Conservation (phyloP, 345 rosid species). For the Turritis glabra region DNA sequence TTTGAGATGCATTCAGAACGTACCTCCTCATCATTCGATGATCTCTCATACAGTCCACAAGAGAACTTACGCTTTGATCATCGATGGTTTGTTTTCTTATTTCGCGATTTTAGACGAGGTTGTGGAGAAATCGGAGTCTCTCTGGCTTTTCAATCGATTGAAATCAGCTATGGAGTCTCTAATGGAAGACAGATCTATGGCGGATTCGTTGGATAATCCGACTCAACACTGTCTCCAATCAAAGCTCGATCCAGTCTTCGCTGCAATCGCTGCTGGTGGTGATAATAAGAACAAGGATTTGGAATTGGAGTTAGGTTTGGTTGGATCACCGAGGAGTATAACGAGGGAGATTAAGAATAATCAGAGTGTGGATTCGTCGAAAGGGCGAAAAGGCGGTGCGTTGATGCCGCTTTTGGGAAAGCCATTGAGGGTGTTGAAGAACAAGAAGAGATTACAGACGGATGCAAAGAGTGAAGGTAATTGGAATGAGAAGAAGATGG, state of each 20-base stretch:
- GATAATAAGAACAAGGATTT: background rate
- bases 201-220: slow-evolving; percentile 37
- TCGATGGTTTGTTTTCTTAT: slow-evolving; percentile 52
- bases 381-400: slow-evolving; percentile 33
- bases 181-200: slow-evolving; percentile 31
- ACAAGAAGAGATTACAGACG: slow-evolving; percentile 59
- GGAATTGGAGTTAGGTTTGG: slow-evolving; percentile 43
- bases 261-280: slow-evolving; percentile 34
- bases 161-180: slow-evolving; percentile 48
- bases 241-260: slow-evolving; percentile 47
- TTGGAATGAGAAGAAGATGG: slow-evolving; percentile 45
- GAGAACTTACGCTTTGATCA: slow-evolving; percentile 54
- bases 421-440: slow-evolving; percentile 55
- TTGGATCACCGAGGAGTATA: slow-evolving; percentile 33
- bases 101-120: slow-evolving; percentile 55
- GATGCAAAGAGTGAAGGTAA: no score
- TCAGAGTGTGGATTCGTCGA: slow-evolving; percentile 44
- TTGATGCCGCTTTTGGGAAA: slow-evolving; percentile 51
- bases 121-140: slow-evolving; percentile 47
- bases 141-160: slow-evolving; percentile 55
- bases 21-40: slow-evolving; percentile 64
- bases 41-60: slow-evolving; percentile 60
- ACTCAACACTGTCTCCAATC: slow-evolving; percentile 49
- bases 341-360: slow-evolving; percentile 32
- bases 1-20: slow-evolving; percentile 50